Evolutionary conservation across 2,329 filamentous ascomycete species (phyloP).

Genomic region (Dactylellina sp.): DNA sequence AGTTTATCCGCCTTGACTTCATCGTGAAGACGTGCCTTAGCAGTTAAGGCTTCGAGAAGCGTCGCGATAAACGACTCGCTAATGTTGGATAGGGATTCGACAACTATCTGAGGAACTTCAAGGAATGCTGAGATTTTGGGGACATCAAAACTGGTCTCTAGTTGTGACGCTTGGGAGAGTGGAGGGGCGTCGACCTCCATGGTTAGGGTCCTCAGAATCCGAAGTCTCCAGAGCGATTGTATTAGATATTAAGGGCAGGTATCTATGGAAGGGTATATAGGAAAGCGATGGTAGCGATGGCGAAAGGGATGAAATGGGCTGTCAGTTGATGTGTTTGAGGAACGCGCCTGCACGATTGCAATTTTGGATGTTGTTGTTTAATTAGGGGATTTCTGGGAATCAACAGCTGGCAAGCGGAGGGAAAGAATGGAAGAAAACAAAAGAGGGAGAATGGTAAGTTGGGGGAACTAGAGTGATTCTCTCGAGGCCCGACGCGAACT

Average conservation of each 20-base stretch:
- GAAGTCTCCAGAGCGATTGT: background rate
- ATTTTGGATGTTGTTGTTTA: constrained; percentile 45
- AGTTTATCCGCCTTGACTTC: constrained; percentile 87
- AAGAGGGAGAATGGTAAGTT: background rate
- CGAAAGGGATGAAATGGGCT: background rate
- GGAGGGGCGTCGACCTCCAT: constrained; percentile 57
- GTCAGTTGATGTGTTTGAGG: constrained; percentile 17
- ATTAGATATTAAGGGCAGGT: constrained; percentile 26
- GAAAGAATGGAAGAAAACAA: constrained; percentile 25
- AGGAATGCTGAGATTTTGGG: constrained; percentile 60
- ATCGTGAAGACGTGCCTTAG: constrained; percentile 85
- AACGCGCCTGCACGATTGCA: constrained; percentile 55
- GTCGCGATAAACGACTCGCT: constrained; percentile 81
- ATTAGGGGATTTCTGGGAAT: constrained; percentile 31
- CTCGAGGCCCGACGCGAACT: constrained; percentile 44
- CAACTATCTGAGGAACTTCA: constrained; percentile 57
- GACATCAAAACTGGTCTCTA: constrained; percentile 51
- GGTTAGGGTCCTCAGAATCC: constrained; percentile 2
- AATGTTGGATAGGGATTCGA: constrained; percentile 57
- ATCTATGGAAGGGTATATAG: background rate
- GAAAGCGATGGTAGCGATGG: constrained; percentile 10
- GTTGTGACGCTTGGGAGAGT: constrained; percentile 39
- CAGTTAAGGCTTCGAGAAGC: constrained; percentile 78
- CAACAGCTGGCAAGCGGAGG: constrained; percentile 35
- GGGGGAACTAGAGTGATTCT: background rate